Base-by-base conservation (phyloP, 352 stramenopile genomes). In the Globisporangium cederbergense region DNA sequence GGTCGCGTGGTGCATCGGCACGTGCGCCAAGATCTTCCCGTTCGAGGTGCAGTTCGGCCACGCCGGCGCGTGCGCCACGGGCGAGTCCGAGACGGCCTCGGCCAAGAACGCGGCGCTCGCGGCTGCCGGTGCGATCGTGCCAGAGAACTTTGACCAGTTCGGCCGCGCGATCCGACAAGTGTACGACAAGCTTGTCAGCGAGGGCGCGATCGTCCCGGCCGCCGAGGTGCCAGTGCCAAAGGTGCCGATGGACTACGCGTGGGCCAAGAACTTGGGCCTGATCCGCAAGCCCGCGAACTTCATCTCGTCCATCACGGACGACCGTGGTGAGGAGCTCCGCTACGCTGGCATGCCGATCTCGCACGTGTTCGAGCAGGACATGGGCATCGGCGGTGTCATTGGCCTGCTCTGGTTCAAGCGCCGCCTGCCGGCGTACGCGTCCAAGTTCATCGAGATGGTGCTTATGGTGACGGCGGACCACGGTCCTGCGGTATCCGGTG, bases 11-110 rank as follows among this genome's bases (percentile, higher is more conserved):
- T 98, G 95, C 77, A 99, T 98, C 77, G 96, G 96, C 62, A 99
- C 96, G 42, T 99, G 96, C 66, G 95, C 96, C 53, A 98, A 96
- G 64, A 98, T 98, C 66, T 99, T 99, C 79, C 89, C 93, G 14
- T 98, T 98, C 73, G 96, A 99, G 74, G 96, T 99, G 54, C 96
- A 99, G 77, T 98, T 99, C 71, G 96, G 95, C 52, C 96, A 99
- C 75, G 96, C 96, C 22, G 96, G 96, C 64, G 96, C 95, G 42
- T 96, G 95, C 65, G 95, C 95, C 13, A 91, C 90, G 47, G 94
- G 91, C 56, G 83, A 98, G 68, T 91, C 91, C 34, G 95, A 99
- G 79, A 98, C 95, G 22, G 96, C 95, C 14, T 89, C 79, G 46
- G 95, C 92, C 30, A 98, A 98, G 84, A 98, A 98, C 75, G 81